Evolutionary conservation across 371 early-diverging fungal genomes (phyloP).

Genomic region (Mucor mucedo): DNA sequence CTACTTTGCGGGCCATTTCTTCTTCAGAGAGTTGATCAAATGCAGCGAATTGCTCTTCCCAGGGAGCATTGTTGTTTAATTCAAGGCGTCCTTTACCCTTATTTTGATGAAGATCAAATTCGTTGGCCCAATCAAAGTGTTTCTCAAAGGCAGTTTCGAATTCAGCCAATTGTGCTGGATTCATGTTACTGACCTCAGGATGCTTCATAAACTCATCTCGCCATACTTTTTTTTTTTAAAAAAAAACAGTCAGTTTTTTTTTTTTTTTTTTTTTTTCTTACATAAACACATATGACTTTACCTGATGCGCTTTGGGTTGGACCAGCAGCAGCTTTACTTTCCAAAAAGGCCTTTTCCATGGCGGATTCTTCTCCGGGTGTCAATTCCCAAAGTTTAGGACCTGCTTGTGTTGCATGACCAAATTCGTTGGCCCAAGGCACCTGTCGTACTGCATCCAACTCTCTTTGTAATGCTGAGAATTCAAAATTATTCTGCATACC

Average conservation of each 20-base stretch:
- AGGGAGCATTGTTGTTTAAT: slow-evolving; percentile 31
- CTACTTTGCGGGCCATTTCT: slow-evolving; percentile 53
- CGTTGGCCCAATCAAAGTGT: slow-evolving; percentile 70
- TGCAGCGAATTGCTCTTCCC: slow-evolving; percentile 74
- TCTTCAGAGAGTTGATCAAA: slow-evolving; percentile 53
- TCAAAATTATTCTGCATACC: slow-evolving; percentile 38
- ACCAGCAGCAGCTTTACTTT: slow-evolving; percentile 45
- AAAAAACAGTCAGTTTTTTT: background rate
- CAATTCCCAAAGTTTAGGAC: slow-evolving; percentile 60
- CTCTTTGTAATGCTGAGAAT: slow-evolving; percentile 58
- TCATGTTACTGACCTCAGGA: slow-evolving; percentile 50
- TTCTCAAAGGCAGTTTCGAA: slow-evolving; percentile 70
- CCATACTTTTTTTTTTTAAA: slow-evolving; percentile 47
- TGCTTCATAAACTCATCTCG: slow-evolving; percentile 65
- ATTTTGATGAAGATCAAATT: slow-evolving; percentile 53
- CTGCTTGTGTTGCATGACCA: slow-evolving; percentile 32
- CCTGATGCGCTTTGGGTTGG: slow-evolving; percentile 36
- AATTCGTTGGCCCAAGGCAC: slow-evolving; percentile 63
- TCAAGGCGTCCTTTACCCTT: slow-evolving; percentile 60
- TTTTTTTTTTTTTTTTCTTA: background rate
- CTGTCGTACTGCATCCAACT: slow-evolving; percentile 56
- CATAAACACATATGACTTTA: slow-evolving; percentile 8
- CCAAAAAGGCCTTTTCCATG: slow-evolving; percentile 65
- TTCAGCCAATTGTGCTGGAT: slow-evolving; percentile 55
- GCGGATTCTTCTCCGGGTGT: slow-evolving; percentile 63